These are phyloP conservation scores for Tulasnella sp. DNA, from an alignment of 768 basidiomycete genomes.

Conservation along the genomic window DNA sequence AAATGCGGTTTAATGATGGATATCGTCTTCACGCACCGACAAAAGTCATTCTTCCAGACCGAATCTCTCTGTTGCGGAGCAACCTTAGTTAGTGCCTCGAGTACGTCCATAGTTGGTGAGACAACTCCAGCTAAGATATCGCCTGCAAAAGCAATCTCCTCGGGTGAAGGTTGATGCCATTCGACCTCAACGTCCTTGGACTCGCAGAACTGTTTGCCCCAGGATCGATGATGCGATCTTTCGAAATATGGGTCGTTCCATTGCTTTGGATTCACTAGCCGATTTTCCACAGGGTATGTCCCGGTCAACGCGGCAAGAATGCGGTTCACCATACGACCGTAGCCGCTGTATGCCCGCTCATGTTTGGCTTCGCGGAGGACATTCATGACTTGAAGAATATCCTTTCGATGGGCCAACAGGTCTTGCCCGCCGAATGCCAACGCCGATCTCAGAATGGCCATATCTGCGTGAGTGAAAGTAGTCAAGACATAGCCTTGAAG, in stretches of 20 bases:
- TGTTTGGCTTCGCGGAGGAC: slow-evolving; percentile 69
- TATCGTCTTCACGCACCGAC: slow-evolving; percentile 43
- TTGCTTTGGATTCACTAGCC: slow-evolving; percentile 71
- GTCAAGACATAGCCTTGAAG: not conserved
- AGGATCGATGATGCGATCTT: slow-evolving; percentile 49
- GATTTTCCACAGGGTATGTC: slow-evolving; percentile 64
- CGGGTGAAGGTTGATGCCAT: slow-evolving; percentile 69
- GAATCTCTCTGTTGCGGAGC: slow-evolving; percentile 49
- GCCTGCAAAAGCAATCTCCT: slow-evolving; percentile 70
- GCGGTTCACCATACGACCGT: slow-evolving; percentile 65
- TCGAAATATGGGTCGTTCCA: slow-evolving; percentile 65
- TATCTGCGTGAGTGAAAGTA: slow-evolving; percentile 35
- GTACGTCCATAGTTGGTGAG: slow-evolving; percentile 50
- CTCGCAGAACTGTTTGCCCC: slow-evolving; percentile 67
- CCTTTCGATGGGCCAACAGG: slow-evolving; percentile 53
- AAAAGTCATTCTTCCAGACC: slow-evolving; percentile 67
- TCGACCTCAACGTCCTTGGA: slow-evolving; percentile 68
- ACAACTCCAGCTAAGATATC: slow-evolving; percentile 64
- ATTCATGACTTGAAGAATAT: slow-evolving; percentile 49
- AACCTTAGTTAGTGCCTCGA: slow-evolving; percentile 50
- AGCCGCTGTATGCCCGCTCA: slow-evolving; percentile 78
- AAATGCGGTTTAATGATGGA: not conserved
- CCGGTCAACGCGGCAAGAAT: slow-evolving; percentile 63
- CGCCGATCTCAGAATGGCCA: slow-evolving; percentile 72
- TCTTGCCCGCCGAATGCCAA: slow-evolving; percentile 59